Conservation (phyloP, 192 early-diverging fungal genomes). For the Backusella morwellensis region DNA sequence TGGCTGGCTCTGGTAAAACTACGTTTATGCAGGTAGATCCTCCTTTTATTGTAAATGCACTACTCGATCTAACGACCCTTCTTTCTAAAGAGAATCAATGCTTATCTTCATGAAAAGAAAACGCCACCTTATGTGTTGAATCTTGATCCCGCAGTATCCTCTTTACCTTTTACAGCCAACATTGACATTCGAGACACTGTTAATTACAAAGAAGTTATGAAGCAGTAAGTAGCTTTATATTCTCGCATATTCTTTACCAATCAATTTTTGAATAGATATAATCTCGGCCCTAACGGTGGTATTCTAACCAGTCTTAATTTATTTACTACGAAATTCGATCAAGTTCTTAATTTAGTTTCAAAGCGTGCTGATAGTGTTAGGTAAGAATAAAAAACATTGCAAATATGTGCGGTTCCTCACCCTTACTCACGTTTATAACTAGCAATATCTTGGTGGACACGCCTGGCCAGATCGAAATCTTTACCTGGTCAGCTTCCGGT, state of each 20-base stretch:
- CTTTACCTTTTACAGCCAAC: slow-evolving; percentile 90
- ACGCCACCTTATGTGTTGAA: slow-evolving; percentile 88
- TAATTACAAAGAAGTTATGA: slow-evolving; percentile 99
- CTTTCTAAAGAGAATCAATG: slow-evolving; percentile 72
- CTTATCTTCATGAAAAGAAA: slow-evolving; percentile 75
- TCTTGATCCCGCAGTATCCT: slow-evolving; percentile 88
- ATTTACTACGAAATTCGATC: slow-evolving; percentile 98
- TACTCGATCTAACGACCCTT: not conserved
- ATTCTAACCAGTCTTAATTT: slow-evolving; percentile 95
- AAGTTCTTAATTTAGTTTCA: slow-evolving; percentile 84
- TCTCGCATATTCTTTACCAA: not conserved
- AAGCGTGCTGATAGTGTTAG: slow-evolving; percentile 74
- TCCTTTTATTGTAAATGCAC: not conserved
- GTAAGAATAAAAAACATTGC: slow-evolving; percentile 37
- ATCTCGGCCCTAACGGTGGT: slow-evolving; percentile 94
- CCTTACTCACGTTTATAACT: not conserved
- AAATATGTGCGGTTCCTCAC: not conserved
- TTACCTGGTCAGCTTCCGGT: slow-evolving; percentile 98
- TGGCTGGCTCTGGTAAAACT: slow-evolving; percentile 96
- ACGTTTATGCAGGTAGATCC: slow-evolving; percentile 88
- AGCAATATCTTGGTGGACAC: slow-evolving; percentile 90
- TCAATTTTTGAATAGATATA: slow-evolving; percentile 69
- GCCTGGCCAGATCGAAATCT: slow-evolving; percentile 98
- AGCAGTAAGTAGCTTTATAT: slow-evolving; percentile 59
- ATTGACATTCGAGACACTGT: slow-evolving; percentile 98